A percentile compares a stretch with the other conserved stretches of the same genome.
phyloP scores from a whole-genome alignment of 306 rosid genomes.

The Geum urbanum region DNA sequence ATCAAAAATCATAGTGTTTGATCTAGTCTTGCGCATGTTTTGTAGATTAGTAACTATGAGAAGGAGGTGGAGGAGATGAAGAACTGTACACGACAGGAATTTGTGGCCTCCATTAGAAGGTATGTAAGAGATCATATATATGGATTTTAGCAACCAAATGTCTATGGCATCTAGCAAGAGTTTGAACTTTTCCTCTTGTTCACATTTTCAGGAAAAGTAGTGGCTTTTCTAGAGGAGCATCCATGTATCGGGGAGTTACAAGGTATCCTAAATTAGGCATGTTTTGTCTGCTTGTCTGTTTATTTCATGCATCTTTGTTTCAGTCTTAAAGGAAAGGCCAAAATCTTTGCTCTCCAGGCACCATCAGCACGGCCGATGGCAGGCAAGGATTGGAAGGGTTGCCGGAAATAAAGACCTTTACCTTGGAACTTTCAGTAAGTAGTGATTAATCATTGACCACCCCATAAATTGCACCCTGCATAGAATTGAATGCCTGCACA shows the following conservation, averaged over 20 bases:
- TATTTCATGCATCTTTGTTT: neutral
- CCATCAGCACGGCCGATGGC: slow-evolving; percentile 99
- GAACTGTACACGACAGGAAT: slow-evolving; percentile 97
- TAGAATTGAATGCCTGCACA: neutral
- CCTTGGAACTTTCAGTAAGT: slow-evolving; percentile 94
- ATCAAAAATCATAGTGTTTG: neutral
- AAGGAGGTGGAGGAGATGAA: slow-evolving; percentile 96
- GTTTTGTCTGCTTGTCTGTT: neutral
- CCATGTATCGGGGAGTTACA: slow-evolving; percentile 99
- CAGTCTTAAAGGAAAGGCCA: neutral
- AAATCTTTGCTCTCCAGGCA: slow-evolving; percentile 50
- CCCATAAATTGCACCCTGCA: neutral
- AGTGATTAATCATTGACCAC: neutral
- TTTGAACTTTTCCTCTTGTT: neutral
- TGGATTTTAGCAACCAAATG: neutral
- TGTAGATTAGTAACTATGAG: slow-evolving; percentile 83
- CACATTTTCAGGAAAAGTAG: slow-evolving; percentile 79
- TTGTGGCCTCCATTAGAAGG: slow-evolving; percentile 97
- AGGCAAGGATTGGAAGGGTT: slow-evolving; percentile 97
- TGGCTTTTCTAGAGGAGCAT: slow-evolving; percentile 98
- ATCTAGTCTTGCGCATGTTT: neutral
- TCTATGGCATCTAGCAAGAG: neutral
- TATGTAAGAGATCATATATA: slow-evolving; percentile 10
- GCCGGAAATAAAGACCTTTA: slow-evolving; percentile 99
- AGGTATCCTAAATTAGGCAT: slow-evolving; percentile 42